These are phyloP conservation scores for Lichtheimia ramosa DNA, from an alignment of 371 early-diverging fungal species.

Conservation along the genomic window DNA sequence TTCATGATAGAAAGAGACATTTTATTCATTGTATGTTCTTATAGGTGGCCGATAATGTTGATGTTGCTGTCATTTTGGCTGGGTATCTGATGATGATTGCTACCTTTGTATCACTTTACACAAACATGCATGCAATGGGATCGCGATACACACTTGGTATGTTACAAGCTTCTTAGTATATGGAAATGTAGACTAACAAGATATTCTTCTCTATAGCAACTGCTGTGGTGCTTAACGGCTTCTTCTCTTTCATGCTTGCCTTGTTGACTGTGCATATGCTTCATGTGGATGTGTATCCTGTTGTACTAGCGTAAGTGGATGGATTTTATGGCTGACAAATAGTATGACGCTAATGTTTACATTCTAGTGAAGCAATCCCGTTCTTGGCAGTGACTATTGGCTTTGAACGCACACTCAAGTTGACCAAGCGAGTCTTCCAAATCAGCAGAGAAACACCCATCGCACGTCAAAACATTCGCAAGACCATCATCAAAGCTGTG, in stretches of 20 bases:
- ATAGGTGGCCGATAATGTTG: constrained; percentile 73
- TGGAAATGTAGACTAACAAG: no score
- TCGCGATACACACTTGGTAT: constrained; percentile 80
- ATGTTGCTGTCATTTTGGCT: constrained; percentile 77
- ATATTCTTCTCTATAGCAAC: constrained; percentile 39
- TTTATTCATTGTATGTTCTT: neutral
- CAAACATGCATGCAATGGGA: constrained; percentile 86
- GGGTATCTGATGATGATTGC: constrained; percentile 87
- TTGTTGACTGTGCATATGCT: constrained; percentile 66
- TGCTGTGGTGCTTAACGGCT: constrained; percentile 67
- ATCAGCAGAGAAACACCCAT: constrained; percentile 25
- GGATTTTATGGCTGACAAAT: neutral
- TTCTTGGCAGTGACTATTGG: constrained; percentile 93
- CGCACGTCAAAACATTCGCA: constrained; percentile 53
- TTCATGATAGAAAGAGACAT: neutral
- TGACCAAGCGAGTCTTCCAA: constrained; percentile 81
- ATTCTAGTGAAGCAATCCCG: constrained; percentile 80
- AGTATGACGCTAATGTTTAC: constrained; percentile 4
- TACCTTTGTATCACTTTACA: constrained; percentile 79
- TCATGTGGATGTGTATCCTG: constrained; percentile 71
- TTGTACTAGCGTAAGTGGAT: constrained; percentile 60
- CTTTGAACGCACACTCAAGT: constrained; percentile 83
- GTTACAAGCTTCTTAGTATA: neutral
- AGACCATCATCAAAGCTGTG: constrained; percentile 71
- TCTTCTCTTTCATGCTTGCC: constrained; percentile 81